Conservation (phyloP, 2,329 filamentous ascomycete genomes). For the Aplosporella prunicola region DNA sequence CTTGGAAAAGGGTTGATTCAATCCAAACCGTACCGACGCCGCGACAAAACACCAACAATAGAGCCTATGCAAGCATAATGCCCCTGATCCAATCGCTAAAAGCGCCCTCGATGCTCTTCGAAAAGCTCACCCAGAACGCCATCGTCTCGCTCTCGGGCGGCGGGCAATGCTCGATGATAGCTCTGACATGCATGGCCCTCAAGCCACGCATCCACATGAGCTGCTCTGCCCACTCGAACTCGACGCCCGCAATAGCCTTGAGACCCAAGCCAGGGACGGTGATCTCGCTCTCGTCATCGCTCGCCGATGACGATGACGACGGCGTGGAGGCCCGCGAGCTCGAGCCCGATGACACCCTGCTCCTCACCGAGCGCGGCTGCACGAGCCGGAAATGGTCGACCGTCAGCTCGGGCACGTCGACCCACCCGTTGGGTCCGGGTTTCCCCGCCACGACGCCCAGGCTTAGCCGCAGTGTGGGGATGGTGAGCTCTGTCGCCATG, state of each 20-base stretch:
- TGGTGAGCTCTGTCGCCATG: slow-evolving; percentile 31
- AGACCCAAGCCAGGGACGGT: slow-evolving; percentile 26
- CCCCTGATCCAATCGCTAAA: slow-evolving; percentile 44
- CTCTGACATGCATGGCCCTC: slow-evolving; percentile 41
- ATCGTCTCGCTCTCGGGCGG: slow-evolving; percentile 43
- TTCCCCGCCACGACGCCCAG: slow-evolving; percentile 48
- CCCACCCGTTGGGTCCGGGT: slow-evolving; percentile 38
- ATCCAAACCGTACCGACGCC: too few species aligned
- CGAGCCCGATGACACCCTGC: slow-evolving; percentile 34
- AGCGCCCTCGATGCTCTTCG: slow-evolving; percentile 48
- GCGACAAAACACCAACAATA: neutral
- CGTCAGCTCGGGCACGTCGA: slow-evolving; percentile 27
- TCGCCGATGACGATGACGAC: neutral
- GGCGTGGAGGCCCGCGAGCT: slow-evolving; percentile 1
- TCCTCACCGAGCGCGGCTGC: slow-evolving; percentile 14
- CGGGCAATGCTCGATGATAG: slow-evolving; percentile 45
- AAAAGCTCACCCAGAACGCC: slow-evolving; percentile 51
- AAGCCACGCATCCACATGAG: slow-evolving; percentile 43
- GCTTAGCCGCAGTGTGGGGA: slow-evolving; percentile 27
- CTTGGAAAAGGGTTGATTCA: too few species aligned
- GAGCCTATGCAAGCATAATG: slow-evolving; percentile 21
- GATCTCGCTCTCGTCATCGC: slow-evolving; percentile 23
- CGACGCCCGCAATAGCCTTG: slow-evolving; percentile 18
- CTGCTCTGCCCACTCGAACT: slow-evolving; percentile 50
- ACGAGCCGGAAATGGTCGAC: slow-evolving; percentile 16